Base-by-base conservation (phyloP, 768 basidiomycete species). In the Xerocomus spinulosus region DNA sequence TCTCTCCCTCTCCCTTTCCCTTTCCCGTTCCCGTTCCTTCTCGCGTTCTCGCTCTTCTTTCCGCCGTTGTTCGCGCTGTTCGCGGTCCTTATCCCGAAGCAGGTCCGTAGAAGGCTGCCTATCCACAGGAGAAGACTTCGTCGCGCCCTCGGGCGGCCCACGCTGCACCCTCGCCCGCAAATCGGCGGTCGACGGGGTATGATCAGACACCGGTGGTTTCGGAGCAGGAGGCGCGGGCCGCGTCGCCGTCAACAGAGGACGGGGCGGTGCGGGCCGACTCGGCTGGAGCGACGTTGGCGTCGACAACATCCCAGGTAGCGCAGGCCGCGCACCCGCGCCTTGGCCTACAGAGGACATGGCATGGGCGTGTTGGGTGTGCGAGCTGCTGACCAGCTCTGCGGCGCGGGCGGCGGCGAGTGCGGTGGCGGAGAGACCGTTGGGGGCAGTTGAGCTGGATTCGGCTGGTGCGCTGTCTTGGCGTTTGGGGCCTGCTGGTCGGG, bases 231-330 rank as follows among this genome's bases (percentile, higher is more conserved):
- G 82, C 7, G 81, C 75, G 10, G 81, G 73, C 0, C 79, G 73
- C 32, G 70, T 76, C 17, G 73, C 77, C 15, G 78, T 73, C 51
- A 84, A 72, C 6, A 80, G 65, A 0, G 88, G 87, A 4, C 85
- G 75, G 3, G 84, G 77, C 18, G 87, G 87, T 0, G 87, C 82
- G 4, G 87, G 77, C 12, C 88, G 74, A 4, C 74, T 75, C 7
- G 82, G 72, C 49, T 83, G 80, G 14, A 75, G 70, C 6, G 68
- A 59, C 70, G 71, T 42, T 68, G 71, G 47, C 10, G 52, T 37
- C 52, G 53, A 61, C 15, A 61, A 40, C 29, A 60, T 60, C 4
- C 42, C 49, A 35, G 50, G 69, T 28, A 68, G 63, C 6, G 53
- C 52, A 20, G 61, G 49, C 36, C 70, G 72, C 14, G 57, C 46